Conservation (phyloP, 2,329 filamentous ascomycete genomes). For the Ceratocystis lukuohia region DNA sequence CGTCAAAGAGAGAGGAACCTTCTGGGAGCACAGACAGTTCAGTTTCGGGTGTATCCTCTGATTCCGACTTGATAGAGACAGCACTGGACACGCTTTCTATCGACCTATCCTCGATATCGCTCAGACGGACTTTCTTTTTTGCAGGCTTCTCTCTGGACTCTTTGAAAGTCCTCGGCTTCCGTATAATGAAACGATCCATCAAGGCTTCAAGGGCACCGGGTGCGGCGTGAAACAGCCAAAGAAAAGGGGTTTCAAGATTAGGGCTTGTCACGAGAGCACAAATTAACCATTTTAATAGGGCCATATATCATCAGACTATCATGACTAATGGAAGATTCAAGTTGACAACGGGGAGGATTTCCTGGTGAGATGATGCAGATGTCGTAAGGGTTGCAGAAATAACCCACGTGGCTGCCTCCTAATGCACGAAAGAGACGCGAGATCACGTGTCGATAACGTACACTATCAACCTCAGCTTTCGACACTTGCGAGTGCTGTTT, state of each 20-base stretch:
- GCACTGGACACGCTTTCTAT: neutral
- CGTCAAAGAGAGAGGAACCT: neutral
- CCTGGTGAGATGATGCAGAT: neutral
- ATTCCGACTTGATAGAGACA: neutral
- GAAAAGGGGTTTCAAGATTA: neutral
- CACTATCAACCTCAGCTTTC: neutral
- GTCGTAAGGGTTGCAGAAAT: neutral
- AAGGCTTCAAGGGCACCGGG: neutral
- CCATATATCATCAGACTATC: neutral
- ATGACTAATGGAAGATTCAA: neutral
- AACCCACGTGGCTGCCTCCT: neutral
- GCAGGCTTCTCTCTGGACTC: neutral
- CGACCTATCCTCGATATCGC: neutral
- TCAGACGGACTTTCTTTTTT: slow-evolving; percentile 7
- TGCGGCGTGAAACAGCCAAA: neutral
- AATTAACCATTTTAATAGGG: neutral
- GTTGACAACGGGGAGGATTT: neutral
- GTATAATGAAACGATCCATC: slow-evolving; percentile 13
- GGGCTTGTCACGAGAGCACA: neutral
- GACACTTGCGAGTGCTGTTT: too few species aligned
- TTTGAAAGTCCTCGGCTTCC: neutral
- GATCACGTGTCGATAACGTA: slow-evolving; percentile 3
- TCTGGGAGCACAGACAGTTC: neutral
- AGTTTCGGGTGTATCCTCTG: neutral
- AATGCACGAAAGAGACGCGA: neutral